These are phyloP conservation scores for Escovopsis sp. DNA, from an alignment of 2,329 filamentous ascomycete genomes.

Conservation along the genomic window DNA sequence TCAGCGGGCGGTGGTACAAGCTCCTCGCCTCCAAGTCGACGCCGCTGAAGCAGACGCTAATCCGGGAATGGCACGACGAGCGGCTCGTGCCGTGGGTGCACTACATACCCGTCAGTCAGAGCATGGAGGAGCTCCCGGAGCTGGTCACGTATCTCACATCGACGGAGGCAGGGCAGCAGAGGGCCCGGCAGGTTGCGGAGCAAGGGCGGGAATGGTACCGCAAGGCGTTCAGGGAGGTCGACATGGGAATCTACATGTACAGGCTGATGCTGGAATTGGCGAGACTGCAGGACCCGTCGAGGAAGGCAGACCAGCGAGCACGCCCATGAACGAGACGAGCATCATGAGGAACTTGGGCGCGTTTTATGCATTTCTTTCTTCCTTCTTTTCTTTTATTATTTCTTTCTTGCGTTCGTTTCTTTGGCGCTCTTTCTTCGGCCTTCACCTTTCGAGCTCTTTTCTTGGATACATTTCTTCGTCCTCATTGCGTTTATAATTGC, in stretches of 20 bases:
- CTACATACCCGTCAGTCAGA: constrained; percentile 37
- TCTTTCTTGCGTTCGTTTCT: too few relatives aligned
- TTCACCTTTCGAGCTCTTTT: too few relatives aligned
- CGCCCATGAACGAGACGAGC: too few relatives aligned
- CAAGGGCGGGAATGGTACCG: constrained; percentile 39
- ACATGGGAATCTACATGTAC: constrained; percentile 46
- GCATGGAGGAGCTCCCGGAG: constrained; percentile 37
- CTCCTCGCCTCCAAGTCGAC: constrained; percentile 31
- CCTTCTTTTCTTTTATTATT: too few relatives aligned
- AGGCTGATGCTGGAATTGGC: constrained; percentile 44
- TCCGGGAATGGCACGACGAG: constrained; percentile 45
- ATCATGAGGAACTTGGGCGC: too few relatives aligned
- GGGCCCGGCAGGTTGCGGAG: constrained; percentile 37
- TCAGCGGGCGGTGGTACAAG: constrained; percentile 37
- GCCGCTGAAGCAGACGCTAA: constrained; percentile 36
- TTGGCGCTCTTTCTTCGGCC: too few relatives aligned
- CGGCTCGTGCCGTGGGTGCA: constrained; percentile 41
- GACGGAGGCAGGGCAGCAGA: constrained; percentile 28
- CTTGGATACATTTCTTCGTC: too few relatives aligned
- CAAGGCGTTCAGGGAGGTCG: constrained; percentile 38
- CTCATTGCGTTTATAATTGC: too few relatives aligned
- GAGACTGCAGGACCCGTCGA: constrained; percentile 22
- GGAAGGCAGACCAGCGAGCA: constrained; percentile 2
- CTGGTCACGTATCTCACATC: constrained; percentile 30
- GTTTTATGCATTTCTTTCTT: too few relatives aligned